Base-by-base conservation (phyloP, 2,329 filamentous ascomycete genomes). In the Fusarium euwallaceae region DNA sequence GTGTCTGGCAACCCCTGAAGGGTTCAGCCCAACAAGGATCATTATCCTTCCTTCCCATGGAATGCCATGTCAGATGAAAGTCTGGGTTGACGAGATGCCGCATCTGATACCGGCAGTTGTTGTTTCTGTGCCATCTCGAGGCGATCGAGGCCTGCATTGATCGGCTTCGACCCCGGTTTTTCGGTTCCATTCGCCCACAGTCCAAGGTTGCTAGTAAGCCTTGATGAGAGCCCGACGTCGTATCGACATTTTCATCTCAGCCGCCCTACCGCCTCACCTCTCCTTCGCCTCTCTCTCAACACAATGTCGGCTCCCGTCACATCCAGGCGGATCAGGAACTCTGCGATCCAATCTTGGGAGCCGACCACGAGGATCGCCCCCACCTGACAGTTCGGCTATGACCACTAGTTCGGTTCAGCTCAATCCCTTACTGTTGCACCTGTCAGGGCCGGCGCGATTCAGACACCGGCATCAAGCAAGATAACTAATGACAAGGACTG, bases 331-430 rank as follows among this genome's bases (percentile, higher is more conserved):
- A 70, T 58, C 61, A 59, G 59, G 58, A 71, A 48, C 27, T 48
- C 55, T 39, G 32, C 39, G 63, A 27, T 60, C 53, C 45, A 60
- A 67, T 39, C 43, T 24, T 22, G 71, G 61, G 61, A 75, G 69
- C 69, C 72, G 61, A 56, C 41, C 32, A 59, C 64, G 56, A 59
- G 36, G 27, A 34, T 56, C 41, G 59, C 51, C 69, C 37, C 73
- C 73, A 67, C 73, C 73, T 76, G 70, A 74, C 73, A 75, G 66
- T 74, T 74, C 66, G 73, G 73, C 66, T 76, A 58, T 55, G 73
- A 74, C 71, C 71, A 66, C 70, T 75, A 76, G 73, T 70, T 61
- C 34, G 61, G 66, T 45, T 64, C 68, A 66, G 51, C 65, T 70
- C 36, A 20, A 75, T 55, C 65, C 72, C 72, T 70, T 75, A 37